Evolutionary conservation across 768 basidiomycete species (phyloP), one percentile per base, ranked within the genome.

Genomic region (Tulasnella sp.): DNA sequence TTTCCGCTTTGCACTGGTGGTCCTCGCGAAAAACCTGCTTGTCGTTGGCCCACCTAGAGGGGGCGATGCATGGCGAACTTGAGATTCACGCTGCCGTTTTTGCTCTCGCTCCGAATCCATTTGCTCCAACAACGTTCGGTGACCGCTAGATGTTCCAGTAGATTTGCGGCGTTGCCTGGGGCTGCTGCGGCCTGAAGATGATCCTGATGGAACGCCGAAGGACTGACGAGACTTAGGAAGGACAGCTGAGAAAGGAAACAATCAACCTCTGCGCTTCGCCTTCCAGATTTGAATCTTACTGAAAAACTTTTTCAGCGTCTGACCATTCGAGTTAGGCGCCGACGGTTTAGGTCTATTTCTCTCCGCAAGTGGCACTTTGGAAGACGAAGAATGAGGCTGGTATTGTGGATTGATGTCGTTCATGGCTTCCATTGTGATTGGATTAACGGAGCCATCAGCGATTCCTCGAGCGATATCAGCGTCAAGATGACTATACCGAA

Each of bases 361-460:
- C 35, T 57, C 51, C 29, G 55, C 32, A 15, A 73, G 26, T 73
- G 71, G 71, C 32, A 18, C 32, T 48, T 48, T 48, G 44, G 32
- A 55, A 13, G 44, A 48, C 18, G 39, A 37, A 74, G 73, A 74
- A 13, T 74, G 44, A n/a, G 84, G 87, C 84, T 75, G 93, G 92
- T 67, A 85, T 82, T 82, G 88, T 93, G 11, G 82, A 81, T 93
- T 90, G 84, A 94, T 94, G 82, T 98, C 96, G 39, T 86, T 83
- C 87, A 97, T 94, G 2, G 91, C 88, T 70, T 88, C 81, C 55
- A 88, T 86, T 39, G 90, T 90, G 37, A 90, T 86, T 7, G 95
- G 95, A 83, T 93, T 90, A 46, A 89, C 84, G 71, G 92, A 87
- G 6, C 95, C 95, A 26, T 84, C 80, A 0, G 93, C 93, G 23